These are phyloP conservation scores for Cylindricascospora bacillispora DNA, from an alignment of 1,139 yeast species.

Conservation along the genomic window DNA sequence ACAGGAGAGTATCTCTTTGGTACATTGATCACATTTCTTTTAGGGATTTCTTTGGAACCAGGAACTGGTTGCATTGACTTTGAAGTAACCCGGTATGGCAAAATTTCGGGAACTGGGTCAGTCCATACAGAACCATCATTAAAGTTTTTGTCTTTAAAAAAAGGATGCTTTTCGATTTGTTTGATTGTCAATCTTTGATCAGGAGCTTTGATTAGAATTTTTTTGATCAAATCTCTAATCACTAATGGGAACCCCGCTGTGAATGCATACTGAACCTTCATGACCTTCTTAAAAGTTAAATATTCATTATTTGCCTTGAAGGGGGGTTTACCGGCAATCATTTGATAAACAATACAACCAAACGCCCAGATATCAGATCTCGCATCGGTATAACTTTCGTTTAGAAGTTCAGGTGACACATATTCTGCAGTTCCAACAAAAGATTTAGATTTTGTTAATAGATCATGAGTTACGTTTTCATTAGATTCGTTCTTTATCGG, in stretches of 20 bases:
- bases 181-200: conserved; percentile 53
- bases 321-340: conserved; percentile 92
- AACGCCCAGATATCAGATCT: conserved; percentile 93
- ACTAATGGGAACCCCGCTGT: conserved; percentile 68
- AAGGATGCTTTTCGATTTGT: conserved; percentile 65
- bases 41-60: conserved; percentile 16
- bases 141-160: conserved; percentile 60
- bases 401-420: conserved; percentile 86
- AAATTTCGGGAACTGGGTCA: conserved; percentile 56
- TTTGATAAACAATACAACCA: conserved; percentile 86
- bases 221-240: conserved; percentile 58
- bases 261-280: conserved; percentile 69
- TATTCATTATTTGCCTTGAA: conserved; percentile 95
- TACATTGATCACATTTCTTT: conserved; percentile 17
- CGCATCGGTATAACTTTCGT: conserved; percentile 73
- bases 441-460: conserved; percentile 61
- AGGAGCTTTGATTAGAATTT: conserved; percentile 54
- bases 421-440: conserved; percentile 66
- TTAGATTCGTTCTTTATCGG: conserved; percentile 29
- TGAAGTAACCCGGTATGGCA: conserved; percentile 51
- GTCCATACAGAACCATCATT: conserved; percentile 53
- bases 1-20: conserved; percentile 15
- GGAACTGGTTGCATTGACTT: conserved; percentile 34
- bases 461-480: conserved; percentile 34
- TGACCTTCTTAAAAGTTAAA: conserved; percentile 84